phyloP scores from a whole-genome alignment of 2,329 filamentous ascomycete genomes.

The Fusarium miscanthi region DNA sequence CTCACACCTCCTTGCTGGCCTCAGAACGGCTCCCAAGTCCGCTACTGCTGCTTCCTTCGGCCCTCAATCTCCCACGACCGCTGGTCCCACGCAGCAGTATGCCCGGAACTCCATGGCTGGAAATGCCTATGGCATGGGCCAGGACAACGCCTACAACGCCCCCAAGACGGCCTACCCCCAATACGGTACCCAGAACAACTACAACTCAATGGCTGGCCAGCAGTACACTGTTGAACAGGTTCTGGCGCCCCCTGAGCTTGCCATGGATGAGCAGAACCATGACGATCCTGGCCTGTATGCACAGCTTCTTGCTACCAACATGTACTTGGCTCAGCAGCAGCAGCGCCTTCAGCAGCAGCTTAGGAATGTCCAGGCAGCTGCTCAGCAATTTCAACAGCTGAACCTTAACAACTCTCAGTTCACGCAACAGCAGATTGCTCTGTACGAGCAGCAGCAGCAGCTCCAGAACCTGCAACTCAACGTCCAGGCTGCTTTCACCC shows the following conservation, averaged over 20 bases:
- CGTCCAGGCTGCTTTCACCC: slow-evolving; percentile 52
- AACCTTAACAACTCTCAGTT: slow-evolving; percentile 68
- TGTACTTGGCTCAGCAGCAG: slow-evolving; percentile 94
- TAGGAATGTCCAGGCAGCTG: slow-evolving; percentile 82
- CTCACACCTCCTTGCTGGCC: slow-evolving; percentile 90
- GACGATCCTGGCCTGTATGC: slow-evolving; percentile 88
- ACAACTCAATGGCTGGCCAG: slow-evolving; percentile 52
- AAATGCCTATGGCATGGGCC: slow-evolving; percentile 58
- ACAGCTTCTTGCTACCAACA: slow-evolving; percentile 88
- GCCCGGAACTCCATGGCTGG: slow-evolving; percentile 58
- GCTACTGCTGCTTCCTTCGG: slow-evolving; percentile 77
- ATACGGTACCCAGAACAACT: slow-evolving; percentile 52
- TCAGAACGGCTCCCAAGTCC: slow-evolving; percentile 93
- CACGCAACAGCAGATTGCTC: slow-evolving; percentile 60
- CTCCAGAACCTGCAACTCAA: slow-evolving; percentile 54
- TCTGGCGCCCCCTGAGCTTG: slow-evolving; percentile 82
- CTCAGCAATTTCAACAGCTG: slow-evolving; percentile 84
- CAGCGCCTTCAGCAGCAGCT: slow-evolving; percentile 95
- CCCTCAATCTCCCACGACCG: slow-evolving; percentile 68
- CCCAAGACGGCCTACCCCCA: slow-evolving; percentile 70
- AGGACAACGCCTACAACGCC: slow-evolving; percentile 58
- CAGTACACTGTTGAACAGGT: slow-evolving; percentile 88
- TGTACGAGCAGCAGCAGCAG: slow-evolving; percentile 59
- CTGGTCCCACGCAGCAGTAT: slow-evolving; percentile 55
- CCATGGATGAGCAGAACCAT: slow-evolving; percentile 75